Evolutionary conservation across 306 rosid species (phyloP).

Genomic region (Gleditsia sinensis): DNA sequence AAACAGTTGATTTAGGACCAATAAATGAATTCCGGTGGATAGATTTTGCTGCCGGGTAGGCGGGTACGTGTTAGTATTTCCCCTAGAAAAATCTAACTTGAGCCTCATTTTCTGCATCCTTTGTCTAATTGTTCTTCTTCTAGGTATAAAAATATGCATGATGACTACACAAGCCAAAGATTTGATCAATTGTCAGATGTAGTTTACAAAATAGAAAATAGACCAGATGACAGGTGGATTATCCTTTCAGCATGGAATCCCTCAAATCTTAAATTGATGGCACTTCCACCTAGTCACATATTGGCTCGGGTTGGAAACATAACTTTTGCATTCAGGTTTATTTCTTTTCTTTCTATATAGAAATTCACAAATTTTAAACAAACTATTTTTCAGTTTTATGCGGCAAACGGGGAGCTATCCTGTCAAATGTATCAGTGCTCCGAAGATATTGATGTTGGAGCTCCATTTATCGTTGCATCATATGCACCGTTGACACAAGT

Average conservation of each 20-base stretch:
- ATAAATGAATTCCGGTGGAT: slow-evolving; percentile 16
- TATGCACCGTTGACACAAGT: slow-evolving; percentile 28
- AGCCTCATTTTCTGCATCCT: background rate
- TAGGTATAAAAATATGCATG: slow-evolving; percentile 20
- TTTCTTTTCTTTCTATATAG: background rate
- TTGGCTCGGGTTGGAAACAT: slow-evolving; percentile 20
- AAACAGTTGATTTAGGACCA: slow-evolving; percentile 16
- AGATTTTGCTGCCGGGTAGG: background rate
- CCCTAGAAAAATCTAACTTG: background rate
- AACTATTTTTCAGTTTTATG: slow-evolving; percentile 11
- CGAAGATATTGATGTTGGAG: slow-evolving; percentile 22
- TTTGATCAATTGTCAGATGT: slow-evolving; percentile 34
- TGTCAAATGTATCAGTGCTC: slow-evolving; percentile 36
- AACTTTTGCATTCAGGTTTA: background rate
- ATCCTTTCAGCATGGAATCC: slow-evolving; percentile 30
- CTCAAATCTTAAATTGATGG: slow-evolving; percentile 22
- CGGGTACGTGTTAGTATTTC: background rate
- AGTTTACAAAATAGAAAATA: slow-evolving; percentile 24
- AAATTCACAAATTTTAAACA: background rate
- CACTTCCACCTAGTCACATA: slow-evolving; percentile 18
- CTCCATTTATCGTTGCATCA: slow-evolving; percentile 26
- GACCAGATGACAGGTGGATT: slow-evolving; percentile 26
- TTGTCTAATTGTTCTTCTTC: background rate
- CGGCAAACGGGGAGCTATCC: slow-evolving; percentile 39
- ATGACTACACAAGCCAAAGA: slow-evolving; percentile 10